Evolutionary conservation across 129 eudicot genomes (phyloP).

Genomic region (Flaveria sonorensis): DNA sequence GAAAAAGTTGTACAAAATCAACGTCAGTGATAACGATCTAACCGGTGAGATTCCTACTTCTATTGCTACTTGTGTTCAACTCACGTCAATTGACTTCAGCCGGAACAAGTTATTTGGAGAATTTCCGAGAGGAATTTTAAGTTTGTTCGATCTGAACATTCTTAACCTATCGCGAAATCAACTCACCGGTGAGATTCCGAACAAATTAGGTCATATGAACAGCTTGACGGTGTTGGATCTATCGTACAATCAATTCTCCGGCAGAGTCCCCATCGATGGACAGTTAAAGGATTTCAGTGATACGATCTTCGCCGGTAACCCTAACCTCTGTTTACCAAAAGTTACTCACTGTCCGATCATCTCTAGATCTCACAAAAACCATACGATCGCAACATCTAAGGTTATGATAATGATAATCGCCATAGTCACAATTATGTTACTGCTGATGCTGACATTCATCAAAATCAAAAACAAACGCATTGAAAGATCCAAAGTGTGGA

Average conservation of each 20-base stretch:
- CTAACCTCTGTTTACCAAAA: conserved; percentile 61
- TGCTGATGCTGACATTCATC: conserved; percentile 35
- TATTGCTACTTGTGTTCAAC: conserved; percentile 41
- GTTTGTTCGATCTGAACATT: conserved; percentile 48
- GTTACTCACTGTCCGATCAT: conserved; percentile 41
- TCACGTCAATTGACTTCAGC: conserved; percentile 69
- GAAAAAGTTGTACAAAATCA: conserved; percentile 46
- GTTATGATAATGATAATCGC: conserved; percentile 31
- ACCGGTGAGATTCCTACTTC: conserved; percentile 61
- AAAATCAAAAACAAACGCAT: conserved; percentile 31
- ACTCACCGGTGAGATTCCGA: conserved; percentile 64
- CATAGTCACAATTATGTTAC: conserved; percentile 12
- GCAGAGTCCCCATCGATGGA: conserved; percentile 57
- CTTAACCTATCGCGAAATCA: conserved; percentile 67
- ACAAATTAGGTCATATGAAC: conserved; percentile 56
- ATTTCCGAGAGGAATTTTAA: conserved; percentile 53
- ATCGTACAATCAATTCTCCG: conserved; percentile 70
- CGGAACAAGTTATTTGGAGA: conserved; percentile 53
- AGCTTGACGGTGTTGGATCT: conserved; percentile 68
- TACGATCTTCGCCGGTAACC: conserved; percentile 65
- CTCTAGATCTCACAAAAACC: background rate
- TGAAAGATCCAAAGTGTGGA: conserved; percentile 64
- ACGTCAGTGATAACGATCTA: conserved; percentile 54
- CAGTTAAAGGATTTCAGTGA: conserved; percentile 55
- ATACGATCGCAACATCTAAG: conserved; percentile 36